Evolutionary conservation across 2,329 filamentous ascomycete species (phyloP), one percentile per base, ranked within the genome.

Genomic region (Calonectria hongkongensis): DNA sequence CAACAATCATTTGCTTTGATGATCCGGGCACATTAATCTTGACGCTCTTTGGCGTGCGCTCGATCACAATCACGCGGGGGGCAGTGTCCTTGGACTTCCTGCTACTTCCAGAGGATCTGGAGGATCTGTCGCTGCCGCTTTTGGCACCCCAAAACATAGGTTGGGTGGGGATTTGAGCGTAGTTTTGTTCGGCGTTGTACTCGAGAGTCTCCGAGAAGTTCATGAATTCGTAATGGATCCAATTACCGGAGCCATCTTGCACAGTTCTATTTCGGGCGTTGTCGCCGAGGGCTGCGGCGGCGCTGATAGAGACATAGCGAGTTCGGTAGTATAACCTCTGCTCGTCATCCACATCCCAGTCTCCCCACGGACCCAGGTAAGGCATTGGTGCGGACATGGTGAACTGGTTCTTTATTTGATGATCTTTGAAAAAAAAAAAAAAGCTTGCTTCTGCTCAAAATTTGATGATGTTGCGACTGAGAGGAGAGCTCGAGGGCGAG

Each of bases 171-270:
- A 2, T 21, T 21, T 21, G n/a, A 25, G 54, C n/a, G n/a, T 60
- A 41, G 54, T 4, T 8, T 25, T 60, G 36, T 21, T 33, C 54
- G 25, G 33, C 48, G 25, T 18, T 10, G 3, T n/a, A 13, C 2
- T 30, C 50, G 7, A 27, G 10, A 13, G 21, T 1, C 70, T 69
- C 76, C 28, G 72, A 70, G 41, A 76, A 21, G 51, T 73, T 58
- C 45, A 72, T 65, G 43, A 78, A 80, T 33, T 80, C 73, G 33
- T 80, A 80, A 43, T 79, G 78, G 10, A 80, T 73, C 7, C 72
- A 79, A 21, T 71, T 62, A 9, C 76, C 77, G n/a, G 58, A 67
- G 8, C 68, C 41, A 18, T 78, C 70, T 10, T 65, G 70, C 25
- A 79, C 70, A 41, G 78, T 70, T 21, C 70, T 76, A 71, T 77